A percentile compares a stretch with the other conserved stretches of the same genome.
phyloP scores from a whole-genome alignment of 2,329 filamentous ascomycete species.

The Calonectria leucothoes region DNA sequence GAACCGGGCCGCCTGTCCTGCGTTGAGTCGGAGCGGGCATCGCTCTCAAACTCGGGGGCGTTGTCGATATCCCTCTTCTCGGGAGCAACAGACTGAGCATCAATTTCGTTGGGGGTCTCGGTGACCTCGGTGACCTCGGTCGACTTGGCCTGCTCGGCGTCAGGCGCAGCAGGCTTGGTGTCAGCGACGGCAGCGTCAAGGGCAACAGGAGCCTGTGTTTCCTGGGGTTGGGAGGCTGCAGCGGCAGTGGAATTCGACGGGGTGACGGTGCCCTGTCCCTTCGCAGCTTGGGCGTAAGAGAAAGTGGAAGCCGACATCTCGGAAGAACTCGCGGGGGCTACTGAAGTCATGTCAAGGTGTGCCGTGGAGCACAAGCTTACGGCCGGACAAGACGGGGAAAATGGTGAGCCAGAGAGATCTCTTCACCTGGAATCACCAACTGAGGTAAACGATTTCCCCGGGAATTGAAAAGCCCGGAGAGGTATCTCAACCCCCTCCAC shows the following conservation, averaged over 20 bases:
- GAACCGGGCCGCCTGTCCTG: slow-evolving; percentile 47
- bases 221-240: slow-evolving; percentile 39
- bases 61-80: slow-evolving; percentile 51
- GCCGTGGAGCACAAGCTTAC: slow-evolving; percentile 32
- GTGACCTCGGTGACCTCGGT: slow-evolving; percentile 40
- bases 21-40: slow-evolving; percentile 49
- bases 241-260: slow-evolving; percentile 45
- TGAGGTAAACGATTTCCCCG: slow-evolving; percentile 31
- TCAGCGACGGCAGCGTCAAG: slow-evolving; percentile 39
- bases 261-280: slow-evolving; percentile 70
- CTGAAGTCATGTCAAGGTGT: slow-evolving; percentile 43
- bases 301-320: slow-evolving; percentile 74
- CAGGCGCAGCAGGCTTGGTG: slow-evolving; percentile 37
- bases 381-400: slow-evolving; percentile 28
- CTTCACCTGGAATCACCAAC: slow-evolving; percentile 34
- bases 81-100: slow-evolving; percentile 30
- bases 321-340: slow-evolving; percentile 42
- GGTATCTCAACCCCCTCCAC: slow-evolving; percentile 41
- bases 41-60: slow-evolving; percentile 51
- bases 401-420: slow-evolving; percentile 31
- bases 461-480: slow-evolving; percentile 31
- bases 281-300: slow-evolving; percentile 96
- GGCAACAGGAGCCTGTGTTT: slow-evolving; percentile 40
- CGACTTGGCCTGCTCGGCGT: slow-evolving; percentile 40
- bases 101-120: slow-evolving; percentile 38